Conservation (phyloP, 2,329 filamentous ascomycete species). For the Diaporthe eres region DNA sequence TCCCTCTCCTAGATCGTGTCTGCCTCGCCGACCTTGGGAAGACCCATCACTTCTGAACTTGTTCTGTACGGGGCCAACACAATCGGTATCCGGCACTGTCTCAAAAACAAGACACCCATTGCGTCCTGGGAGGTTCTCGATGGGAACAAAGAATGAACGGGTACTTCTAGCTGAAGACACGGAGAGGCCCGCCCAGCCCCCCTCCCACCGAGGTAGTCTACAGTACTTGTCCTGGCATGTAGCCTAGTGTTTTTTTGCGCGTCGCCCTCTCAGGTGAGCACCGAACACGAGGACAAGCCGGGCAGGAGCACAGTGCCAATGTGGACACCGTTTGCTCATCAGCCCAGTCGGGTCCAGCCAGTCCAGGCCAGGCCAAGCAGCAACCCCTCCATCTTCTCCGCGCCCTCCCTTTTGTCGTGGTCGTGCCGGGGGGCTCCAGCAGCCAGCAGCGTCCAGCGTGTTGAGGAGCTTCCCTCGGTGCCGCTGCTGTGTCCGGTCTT, state of each 20-base stretch:
- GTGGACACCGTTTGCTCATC: constrained; percentile 29
- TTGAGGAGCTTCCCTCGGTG: constrained; percentile 24
- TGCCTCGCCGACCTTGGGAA: background rate
- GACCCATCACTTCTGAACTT: background rate
- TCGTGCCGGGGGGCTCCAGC: background rate
- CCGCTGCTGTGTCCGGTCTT: constrained; percentile 13
- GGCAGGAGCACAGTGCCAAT: constrained; percentile 34
- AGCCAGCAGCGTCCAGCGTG: background rate
- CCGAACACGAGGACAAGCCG: constrained; percentile 36
- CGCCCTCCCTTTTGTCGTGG: constrained; percentile 24
- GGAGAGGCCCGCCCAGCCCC: constrained; percentile 20
- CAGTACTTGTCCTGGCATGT: constrained; percentile 22
- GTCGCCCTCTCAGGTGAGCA: constrained; percentile 26
- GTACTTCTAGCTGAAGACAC: background rate
- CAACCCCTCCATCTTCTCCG: constrained; percentile 38
- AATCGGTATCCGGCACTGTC: background rate
- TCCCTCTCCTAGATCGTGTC: background rate
- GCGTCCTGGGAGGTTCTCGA: background rate
- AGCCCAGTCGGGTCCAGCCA: constrained; percentile 29
- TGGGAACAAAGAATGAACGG: constrained; percentile 2
- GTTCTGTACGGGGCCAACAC: background rate
- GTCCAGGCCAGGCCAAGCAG: constrained; percentile 30
- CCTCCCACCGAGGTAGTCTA: background rate
- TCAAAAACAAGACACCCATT: background rate
- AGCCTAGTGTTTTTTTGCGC: constrained; percentile 28